Base-by-base conservation (phyloP, 768 basidiomycete species). In the Termitomyces sp. region DNA sequence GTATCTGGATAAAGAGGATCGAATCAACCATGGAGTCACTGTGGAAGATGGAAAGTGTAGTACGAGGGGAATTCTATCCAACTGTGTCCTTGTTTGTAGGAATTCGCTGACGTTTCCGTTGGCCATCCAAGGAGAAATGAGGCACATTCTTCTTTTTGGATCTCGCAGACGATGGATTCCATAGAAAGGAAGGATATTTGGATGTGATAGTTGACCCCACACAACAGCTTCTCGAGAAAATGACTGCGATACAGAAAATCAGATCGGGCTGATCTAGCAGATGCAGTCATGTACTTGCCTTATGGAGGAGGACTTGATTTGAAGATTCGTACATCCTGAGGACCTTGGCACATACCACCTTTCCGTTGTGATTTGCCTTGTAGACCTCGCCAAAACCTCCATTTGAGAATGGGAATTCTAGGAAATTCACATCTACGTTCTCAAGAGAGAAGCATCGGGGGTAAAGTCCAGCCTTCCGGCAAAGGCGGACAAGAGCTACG, bases 41-140 rank as follows among this genome's bases (percentile, higher is more conserved):
- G 35, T 16, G 40, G 71, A 55, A 30, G 30, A 20, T 48, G 3
- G 46, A 38, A 30, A 41, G 26, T 4, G 8, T 6, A 35, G n/a
- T 59, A 63, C 66, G 58, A 60, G 51, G 18, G 62, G 51, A 20
- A 23, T 50, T 3, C 71, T 64, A 55, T 63, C 40, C 0, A 60
- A 59, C 9, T 58, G 30, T 5, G 71, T 69, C 33, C 61, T 54
- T 5, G 49, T 38, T 10, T 20, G 55, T 16, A 72, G 51, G 44
- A 35, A 72, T 23, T 73, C 67, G 40, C 64, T 66, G 26, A 75
- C 59, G 41, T 73, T 74, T 0, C 76, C 76, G 49, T 73, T 69
- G 30, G 71, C 64, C 74, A 76, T 75, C 75, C 73, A 76, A 10
- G 75, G 73, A 0, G 73, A 74, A 1, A 76, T 71, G 18, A 75